A percentile compares a stretch with the other conserved stretches of the same genome.
Conservation (phyloP, 2,329 filamentous ascomycete species). For the Fusarium keratoplasticum region DNA sequence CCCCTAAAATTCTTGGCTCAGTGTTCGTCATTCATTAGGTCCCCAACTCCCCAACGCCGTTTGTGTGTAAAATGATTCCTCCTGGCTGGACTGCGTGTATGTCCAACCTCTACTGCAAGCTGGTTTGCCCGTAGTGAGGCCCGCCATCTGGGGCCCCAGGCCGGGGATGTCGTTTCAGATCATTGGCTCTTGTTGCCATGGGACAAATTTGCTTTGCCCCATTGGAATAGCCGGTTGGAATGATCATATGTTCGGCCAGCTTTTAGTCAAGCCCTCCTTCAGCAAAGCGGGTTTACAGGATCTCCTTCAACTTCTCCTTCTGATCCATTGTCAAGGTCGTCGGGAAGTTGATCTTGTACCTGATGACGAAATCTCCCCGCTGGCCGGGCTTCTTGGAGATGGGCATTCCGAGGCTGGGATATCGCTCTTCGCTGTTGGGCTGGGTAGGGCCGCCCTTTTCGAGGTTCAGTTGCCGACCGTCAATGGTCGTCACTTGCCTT, state of each 20-base stretch:
- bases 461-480: constrained; percentile 85
- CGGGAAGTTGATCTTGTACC: constrained; percentile 94
- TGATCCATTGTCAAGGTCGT: constrained; percentile 79
- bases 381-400: constrained; percentile 88
- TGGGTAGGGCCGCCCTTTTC: constrained; percentile 87
- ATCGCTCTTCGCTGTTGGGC: constrained; percentile 83
- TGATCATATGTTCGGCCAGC: neutral
- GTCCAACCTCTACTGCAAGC: neutral
- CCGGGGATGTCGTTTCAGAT: neutral
- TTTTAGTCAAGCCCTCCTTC: neutral
- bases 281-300: constrained; percentile 64
- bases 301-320: constrained; percentile 83
- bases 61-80: constrained; percentile 17
- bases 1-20: constrained; percentile 7
- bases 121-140: neutral
- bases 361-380: constrained; percentile 88
- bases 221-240: neutral
- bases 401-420: constrained; percentile 92
- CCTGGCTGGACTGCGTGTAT: neutral
- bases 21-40: constrained; percentile 42
- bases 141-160: neutral
- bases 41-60: constrained; percentile 40
- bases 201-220: neutral
- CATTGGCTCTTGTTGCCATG: neutral
- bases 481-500: constrained; percentile 91